Base-by-base conservation (phyloP, 2,329 filamentous ascomycete genomes). In the Cadophora gregata region DNA sequence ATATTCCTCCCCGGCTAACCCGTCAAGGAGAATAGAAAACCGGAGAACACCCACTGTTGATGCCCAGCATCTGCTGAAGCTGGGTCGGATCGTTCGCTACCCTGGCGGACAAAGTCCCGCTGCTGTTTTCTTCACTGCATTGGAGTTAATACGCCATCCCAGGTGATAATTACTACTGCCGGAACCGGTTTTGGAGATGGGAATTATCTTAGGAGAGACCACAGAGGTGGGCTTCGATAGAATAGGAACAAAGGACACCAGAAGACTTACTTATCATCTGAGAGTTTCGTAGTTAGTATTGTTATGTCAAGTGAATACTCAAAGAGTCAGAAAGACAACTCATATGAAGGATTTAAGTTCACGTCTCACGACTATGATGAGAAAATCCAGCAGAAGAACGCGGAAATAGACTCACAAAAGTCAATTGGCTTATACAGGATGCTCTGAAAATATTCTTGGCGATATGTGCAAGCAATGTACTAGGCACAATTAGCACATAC, bases 31-130 rank as follows among this genome's bases (percentile, higher is more conserved):
- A 10, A 33, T 10, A 10, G 31, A 10, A 10, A 33, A 33, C 5
- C 10, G 31, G 31, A 33, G 31, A 10, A 33, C 31, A 33, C 31
- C 31, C 31, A 33, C 31, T 76, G 36, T 82, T 85, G 0, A 80
- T 72, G 0, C 83, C 82, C 21, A 86, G 75, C 3, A 86, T 72
- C 66, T 86, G 83, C 71, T 82, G 80, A 0, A 86, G 71, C 29
- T 82, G 79, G 14, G 81, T 83, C 2, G 84, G 81, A 58, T 85
- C 81, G 7, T 82, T 81, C 0, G 81, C 79, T 8, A 85, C 75
- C 12, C 80, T 78, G 4, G 81, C 80, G 5, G 82, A 80, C 9
- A 86, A 72, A 3, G 80, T 79, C 83, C 84, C 4, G 80, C 79
- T 1, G 83, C 79, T 47, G 69, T 86, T 84, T 3, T 78, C 80